Evolutionary conservation across 805 yeast species (phyloP), one percentile per base, ranked within the genome.

Genomic region (Zygosaccharomyces bisporus): DNA sequence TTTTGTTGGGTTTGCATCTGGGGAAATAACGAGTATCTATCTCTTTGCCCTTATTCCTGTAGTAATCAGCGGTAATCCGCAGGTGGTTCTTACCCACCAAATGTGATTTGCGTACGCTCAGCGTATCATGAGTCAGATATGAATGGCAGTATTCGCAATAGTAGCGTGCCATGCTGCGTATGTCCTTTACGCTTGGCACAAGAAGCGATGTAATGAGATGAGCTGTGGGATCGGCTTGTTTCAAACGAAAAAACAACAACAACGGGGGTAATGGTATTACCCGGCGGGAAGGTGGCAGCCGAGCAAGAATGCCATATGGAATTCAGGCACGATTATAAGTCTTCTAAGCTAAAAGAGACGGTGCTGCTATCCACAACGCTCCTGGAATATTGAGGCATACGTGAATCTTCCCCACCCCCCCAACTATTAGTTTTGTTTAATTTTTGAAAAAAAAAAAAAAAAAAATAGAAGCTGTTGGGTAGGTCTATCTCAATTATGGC

Each of bases 141-240:
- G 88, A 79, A 58, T 80, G 80, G 61, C 96, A 88, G 61, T 87
- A 88, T 54, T 84, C 93, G 64, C 96, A 88, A 66, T 82, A 84
- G 62, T 81, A 85, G 51, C 81, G 76, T 2, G 80, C 83, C 89
- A 83, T 80, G 20, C 19, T 17, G 6, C 7, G 14, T n/a, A 16
- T 7, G 32, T 32, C 12, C 21, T 14, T 10, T 10, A 6, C 2
- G 4, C 16, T 5, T 35, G 4, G n/a, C 17, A 13, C 17, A n/a
- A n/a, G 31, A 4, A 27, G 5, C 4, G 14, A 27, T 9, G 13
- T 27, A 12, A 27, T 4, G 27, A 27, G 31, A 27, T 27, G 13
- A 10, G 14, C 31, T 27, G 7, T 27, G 10, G 14, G 10, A 6
- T 12, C 10, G 6, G 13, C 14, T n/a, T 27, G 25, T 21, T 21